Evolutionary conservation across 495 filamentous ascomycete genomes (phyloP), one percentile per base, ranked within the genome.

Genomic region (Darksidea phi): DNA sequence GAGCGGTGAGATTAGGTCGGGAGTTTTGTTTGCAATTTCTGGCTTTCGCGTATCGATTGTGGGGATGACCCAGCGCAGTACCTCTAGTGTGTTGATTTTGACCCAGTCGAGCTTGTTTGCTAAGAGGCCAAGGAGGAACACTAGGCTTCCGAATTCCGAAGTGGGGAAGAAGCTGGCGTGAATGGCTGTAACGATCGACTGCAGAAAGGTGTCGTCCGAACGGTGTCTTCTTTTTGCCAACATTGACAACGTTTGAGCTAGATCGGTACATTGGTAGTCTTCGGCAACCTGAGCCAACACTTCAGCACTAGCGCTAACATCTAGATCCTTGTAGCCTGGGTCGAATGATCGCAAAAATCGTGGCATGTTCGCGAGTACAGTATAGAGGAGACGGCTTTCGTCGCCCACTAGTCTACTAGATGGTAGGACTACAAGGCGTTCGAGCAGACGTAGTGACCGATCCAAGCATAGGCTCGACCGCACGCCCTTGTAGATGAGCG

Each of bases 1-100:
- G 5, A 99, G 80, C 0, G 94, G 94, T 1, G 94, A 96, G 45
- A 97, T 96, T 48, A 99, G 77, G 75, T 99, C 95, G 3, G 94
- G 91, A 0, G 95, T 95, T 71, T 96, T 90, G 49, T 82, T 84
- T 13, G 91, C 87, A 67, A 99, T 91, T 65, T 96, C 92, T 0
- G 85, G 83, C 63, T 92, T 90, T 28, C 86, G 86, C 87, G 97
- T 96, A 68, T 99, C 93, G 54, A 97, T 88, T 36, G 91, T 88
- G 2, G 92, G 90, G 26, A 97, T 87, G 52, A 97, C 75, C 42
- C 88, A 84, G 67, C 88, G 88, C 7, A 97, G 84, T 24, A 97
- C 83, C 57, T 89, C 87, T 87, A 97, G 92, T 1, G 88, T 91
- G 77, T 90, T 89, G 43, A 92, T 72, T 70, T 95, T 95, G 76